phyloP scores from a whole-genome alignment of 306 rosid genomes.

The Inga laurina region DNA sequence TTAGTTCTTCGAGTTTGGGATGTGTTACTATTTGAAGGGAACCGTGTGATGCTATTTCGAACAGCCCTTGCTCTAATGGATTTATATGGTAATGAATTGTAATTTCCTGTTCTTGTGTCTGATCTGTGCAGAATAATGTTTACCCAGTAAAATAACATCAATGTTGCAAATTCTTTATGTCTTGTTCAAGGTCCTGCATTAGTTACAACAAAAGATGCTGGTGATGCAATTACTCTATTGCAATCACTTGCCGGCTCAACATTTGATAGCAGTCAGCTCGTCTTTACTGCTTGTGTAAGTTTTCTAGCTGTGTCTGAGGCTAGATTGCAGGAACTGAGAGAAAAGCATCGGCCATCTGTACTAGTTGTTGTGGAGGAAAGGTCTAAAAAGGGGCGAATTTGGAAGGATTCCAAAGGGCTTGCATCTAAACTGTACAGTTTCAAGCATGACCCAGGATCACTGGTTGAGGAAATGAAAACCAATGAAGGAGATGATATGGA shows the following conservation, averaged over 20 bases:
- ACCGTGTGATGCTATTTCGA: slow-evolving; percentile 92
- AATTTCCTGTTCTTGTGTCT: slow-evolving; percentile 16
- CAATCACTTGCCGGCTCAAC: slow-evolving; percentile 91
- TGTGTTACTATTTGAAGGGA: slow-evolving; percentile 88
- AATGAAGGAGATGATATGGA: slow-evolving; percentile 41
- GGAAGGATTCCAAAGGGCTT: slow-evolving; percentile 87
- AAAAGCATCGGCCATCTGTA: slow-evolving; percentile 76
- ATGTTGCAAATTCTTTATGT: slow-evolving; percentile 19
- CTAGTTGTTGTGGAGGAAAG: slow-evolving; percentile 72
- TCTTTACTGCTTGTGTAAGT: slow-evolving; percentile 94
- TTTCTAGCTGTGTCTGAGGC: slow-evolving; percentile 79
- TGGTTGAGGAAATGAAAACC: slow-evolving; percentile 48
- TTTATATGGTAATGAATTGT: slow-evolving; percentile 68
- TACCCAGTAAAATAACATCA: slow-evolving; percentile 2
- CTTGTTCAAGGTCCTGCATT: slow-evolving; percentile 69
- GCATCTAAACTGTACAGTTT: slow-evolving; percentile 89
- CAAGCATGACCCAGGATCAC: slow-evolving; percentile 64
- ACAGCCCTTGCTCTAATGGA: slow-evolving; percentile 95
- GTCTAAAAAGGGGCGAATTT: slow-evolving; percentile 58
- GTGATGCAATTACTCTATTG: slow-evolving; percentile 80
- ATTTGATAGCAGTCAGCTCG: slow-evolving; percentile 96
- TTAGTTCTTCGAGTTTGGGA: slow-evolving; percentile 97
- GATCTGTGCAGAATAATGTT: slow-evolving; percentile 19
- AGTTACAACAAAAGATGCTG: slow-evolving; percentile 90
- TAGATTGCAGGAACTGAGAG: slow-evolving; percentile 72